Percentiles rank a stretch among this genome's conserved stretches.
These are phyloP conservation scores for Triadica sebifera DNA, from an alignment of 345 rosid species.

Conservation along the genomic window DNA sequence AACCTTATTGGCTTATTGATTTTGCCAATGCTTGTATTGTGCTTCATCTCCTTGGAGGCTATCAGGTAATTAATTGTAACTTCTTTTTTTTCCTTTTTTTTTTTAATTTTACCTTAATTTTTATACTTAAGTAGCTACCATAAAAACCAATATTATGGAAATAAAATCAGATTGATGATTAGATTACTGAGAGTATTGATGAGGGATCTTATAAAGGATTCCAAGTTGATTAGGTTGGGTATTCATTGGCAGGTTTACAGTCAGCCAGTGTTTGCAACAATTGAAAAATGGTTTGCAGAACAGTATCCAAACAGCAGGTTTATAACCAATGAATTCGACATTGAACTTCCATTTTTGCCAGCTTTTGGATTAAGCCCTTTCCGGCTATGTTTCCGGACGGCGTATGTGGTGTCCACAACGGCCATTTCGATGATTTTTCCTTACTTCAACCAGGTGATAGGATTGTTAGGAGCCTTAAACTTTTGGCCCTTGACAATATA, in stretches of 20 bases:
- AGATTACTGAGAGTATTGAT: too few relatives aligned
- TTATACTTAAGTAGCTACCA: too few relatives aligned
- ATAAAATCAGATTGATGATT: too few relatives aligned
- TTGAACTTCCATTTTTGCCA: constrained; percentile 38
- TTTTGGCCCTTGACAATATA: constrained; percentile 79
- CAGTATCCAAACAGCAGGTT: constrained; percentile 48
- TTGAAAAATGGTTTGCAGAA: constrained; percentile 37
- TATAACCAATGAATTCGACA: constrained; percentile 25
- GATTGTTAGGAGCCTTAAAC: constrained; percentile 62
- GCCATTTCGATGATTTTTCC: constrained; percentile 58
- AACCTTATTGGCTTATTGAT: constrained; percentile 53
- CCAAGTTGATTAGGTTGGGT: too few relatives aligned
- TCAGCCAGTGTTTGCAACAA: constrained; percentile 49
- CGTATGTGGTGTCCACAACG: constrained; percentile 52
- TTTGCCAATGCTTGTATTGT: constrained; percentile 50
- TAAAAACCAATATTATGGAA: too few relatives aligned
- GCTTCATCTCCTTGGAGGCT: constrained; percentile 51
- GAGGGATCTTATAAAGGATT: too few relatives aligned
- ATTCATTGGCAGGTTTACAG: constrained; percentile 39
- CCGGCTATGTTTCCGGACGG: constrained; percentile 48
- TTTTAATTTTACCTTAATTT: too few relatives aligned
- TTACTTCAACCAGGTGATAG: constrained; percentile 80
- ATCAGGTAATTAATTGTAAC: constrained; percentile 45
- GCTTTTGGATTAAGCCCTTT: constrained; percentile 30
- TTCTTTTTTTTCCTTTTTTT: too few relatives aligned